phyloP scores from a whole-genome alignment of 306 rosid species.

The Albizia julibrissin region DNA sequence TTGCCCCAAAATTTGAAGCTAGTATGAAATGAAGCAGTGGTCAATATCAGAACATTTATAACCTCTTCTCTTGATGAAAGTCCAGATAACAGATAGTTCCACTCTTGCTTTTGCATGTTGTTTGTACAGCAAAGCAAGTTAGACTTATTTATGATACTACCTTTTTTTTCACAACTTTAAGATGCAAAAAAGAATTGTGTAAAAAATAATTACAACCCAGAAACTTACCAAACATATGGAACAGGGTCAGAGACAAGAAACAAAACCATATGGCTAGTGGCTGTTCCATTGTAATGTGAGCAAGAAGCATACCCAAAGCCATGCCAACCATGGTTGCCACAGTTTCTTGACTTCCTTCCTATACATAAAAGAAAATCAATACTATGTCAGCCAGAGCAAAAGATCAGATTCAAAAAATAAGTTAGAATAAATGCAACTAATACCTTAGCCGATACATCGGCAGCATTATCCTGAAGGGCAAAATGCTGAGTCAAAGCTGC shows the following conservation, averaged over 20 bases:
- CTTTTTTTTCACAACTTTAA: constrained; percentile 6
- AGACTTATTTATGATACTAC: not conserved
- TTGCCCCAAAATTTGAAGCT: not conserved
- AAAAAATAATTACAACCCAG: constrained; percentile 3
- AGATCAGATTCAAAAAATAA: constrained; percentile 9
- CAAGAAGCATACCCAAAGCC: constrained; percentile 72
- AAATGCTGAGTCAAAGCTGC: constrained; percentile 99
- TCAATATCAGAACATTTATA: not conserved
- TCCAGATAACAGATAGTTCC: not conserved
- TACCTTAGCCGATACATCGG: constrained; percentile 57
- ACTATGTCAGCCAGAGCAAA: not conserved
- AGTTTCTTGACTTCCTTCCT: constrained; percentile 63
- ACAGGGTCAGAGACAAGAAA: constrained; percentile 59
- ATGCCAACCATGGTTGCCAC: constrained; percentile 71
- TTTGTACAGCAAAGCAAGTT: constrained; percentile 11
- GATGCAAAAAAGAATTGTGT: constrained; percentile 12
- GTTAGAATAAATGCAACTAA: constrained; percentile 3
- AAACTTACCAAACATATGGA: constrained; percentile 70
- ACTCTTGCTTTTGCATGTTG: not conserved
- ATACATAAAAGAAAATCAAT: constrained; percentile 15
- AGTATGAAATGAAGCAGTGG: not conserved
- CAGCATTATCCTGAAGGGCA: constrained; percentile 66
- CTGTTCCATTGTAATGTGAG: constrained; percentile 51
- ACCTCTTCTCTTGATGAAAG: not conserved
- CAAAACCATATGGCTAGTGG: constrained; percentile 63